Evolutionary conservation across 768 basidiomycete species (phyloP).

Genomic region (Leccinellum rugosiceps): DNA sequence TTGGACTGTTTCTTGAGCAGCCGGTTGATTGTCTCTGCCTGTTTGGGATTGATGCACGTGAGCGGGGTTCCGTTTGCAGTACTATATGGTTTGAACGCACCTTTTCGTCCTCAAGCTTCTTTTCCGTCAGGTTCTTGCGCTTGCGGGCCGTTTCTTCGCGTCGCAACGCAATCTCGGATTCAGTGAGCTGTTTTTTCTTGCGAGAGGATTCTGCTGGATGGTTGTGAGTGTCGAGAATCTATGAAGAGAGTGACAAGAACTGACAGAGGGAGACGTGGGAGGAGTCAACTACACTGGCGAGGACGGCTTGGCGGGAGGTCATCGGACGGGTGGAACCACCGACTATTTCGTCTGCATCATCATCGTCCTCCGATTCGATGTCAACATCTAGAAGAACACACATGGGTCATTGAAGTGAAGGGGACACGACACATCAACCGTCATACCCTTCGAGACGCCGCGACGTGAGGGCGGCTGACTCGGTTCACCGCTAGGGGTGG

Average conservation of each 20-base stretch:
- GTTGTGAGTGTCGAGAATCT: not conserved
- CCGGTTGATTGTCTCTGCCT: conserved; percentile 89
- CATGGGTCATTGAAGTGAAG: not conserved
- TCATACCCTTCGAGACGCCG: conserved; percentile 24
- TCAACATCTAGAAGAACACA: conserved; percentile 32
- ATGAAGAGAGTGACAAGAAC: not conserved
- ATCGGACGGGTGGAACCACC: conserved; percentile 36
- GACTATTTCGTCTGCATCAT: conserved; percentile 40
- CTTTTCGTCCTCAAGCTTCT: conserved; percentile 40
- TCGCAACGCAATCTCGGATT: conserved; percentile 67
- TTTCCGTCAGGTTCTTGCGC: conserved; percentile 56
- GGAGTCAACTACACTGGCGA: conserved; percentile 65
- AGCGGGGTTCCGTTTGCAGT: not conserved
- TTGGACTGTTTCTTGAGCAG: conserved; percentile 82
- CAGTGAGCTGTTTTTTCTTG: conserved; percentile 62
- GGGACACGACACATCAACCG: not conserved
- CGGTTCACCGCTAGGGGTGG: conserved; percentile 21
- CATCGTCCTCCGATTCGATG: conserved; percentile 41
- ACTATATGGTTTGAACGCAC: conserved; percentile 35
- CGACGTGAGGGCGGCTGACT: conserved; percentile 26
- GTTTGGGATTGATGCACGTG: not conserved
- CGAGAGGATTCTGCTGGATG: conserved; percentile 8
- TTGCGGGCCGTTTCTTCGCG: conserved; percentile 82
- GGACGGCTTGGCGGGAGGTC: conserved; percentile 66
- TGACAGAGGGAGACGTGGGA: conserved; percentile 65